phyloP scores from a whole-genome alignment of 352 stramenopile species.

The Phytophthora sojae region DNA sequence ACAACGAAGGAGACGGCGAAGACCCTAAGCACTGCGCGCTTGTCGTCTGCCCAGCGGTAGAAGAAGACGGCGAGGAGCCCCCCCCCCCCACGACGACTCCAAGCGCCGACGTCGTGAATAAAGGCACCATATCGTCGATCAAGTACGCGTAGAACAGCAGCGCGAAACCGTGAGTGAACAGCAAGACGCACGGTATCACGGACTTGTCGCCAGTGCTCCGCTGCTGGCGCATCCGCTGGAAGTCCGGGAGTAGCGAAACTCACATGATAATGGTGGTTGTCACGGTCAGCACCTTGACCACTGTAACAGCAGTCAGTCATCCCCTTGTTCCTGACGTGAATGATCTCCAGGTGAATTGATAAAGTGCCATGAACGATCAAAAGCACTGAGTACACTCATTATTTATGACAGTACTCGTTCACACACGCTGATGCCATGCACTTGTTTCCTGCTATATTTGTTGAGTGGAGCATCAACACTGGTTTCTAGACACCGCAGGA shows the following conservation, averaged over 20 bases:
- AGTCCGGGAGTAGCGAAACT: conserved; percentile 11
- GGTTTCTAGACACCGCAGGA: too few relatives aligned
- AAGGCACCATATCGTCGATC: conserved; percentile 39
- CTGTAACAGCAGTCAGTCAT: too few relatives aligned
- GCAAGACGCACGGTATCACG: conserved; percentile 37
- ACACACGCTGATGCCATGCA: too few relatives aligned
- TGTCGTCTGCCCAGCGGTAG: conserved; percentile 33
- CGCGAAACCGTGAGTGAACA: conserved; percentile 43
- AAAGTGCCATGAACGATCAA: too few relatives aligned
- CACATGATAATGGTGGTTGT: not conserved
- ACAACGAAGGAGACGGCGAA: conserved; percentile 15
- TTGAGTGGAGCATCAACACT: too few relatives aligned
- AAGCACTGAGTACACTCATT: too few relatives aligned
- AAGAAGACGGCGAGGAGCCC: conserved; percentile 43
- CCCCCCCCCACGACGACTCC: conserved; percentile 29
- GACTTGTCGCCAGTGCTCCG: conserved; percentile 45
- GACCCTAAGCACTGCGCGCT: conserved; percentile 17
- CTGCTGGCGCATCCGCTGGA: conserved; percentile 42
- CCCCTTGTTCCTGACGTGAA: too few relatives aligned
- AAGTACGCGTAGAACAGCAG: conserved; percentile 41
- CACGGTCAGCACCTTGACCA: too few relatives aligned
- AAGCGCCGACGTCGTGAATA: conserved; percentile 34
- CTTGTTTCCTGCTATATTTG: too few relatives aligned
- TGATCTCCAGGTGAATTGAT: too few relatives aligned
- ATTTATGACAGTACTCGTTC: too few relatives aligned